Evolutionary conservation across 306 rosid species (phyloP).

Genomic region (Clitoria ternatea): DNA sequence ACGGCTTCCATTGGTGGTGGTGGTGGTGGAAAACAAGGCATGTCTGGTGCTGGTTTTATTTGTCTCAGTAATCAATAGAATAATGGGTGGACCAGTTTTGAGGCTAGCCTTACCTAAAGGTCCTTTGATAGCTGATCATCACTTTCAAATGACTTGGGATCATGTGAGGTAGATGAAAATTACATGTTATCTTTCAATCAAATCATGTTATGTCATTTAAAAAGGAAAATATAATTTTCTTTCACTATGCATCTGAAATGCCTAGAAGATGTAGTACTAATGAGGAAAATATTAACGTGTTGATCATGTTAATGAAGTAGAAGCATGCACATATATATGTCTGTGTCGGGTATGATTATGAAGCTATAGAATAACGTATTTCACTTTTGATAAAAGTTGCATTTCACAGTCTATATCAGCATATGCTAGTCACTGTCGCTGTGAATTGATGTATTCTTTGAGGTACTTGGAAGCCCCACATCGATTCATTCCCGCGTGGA

Average conservation of each 20-base stretch:
- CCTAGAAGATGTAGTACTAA: not conserved
- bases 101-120: not conserved
- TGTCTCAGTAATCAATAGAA: not conserved
- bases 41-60: conserved; percentile 3
- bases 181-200: too few relatives aligned
- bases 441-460: not conserved
- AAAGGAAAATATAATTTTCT: too few relatives aligned
- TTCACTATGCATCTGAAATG: not conserved
- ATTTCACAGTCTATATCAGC: not conserved
- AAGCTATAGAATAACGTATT: not conserved
- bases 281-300: not conserved
- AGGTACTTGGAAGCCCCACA: not conserved
- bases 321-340: not conserved
- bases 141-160: not conserved
- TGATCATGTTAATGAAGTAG: conserved; percentile 10
- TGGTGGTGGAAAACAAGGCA: conserved; percentile 5
- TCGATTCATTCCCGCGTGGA: not conserved
- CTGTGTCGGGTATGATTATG: conserved; percentile 2
- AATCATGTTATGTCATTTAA: too few relatives aligned
- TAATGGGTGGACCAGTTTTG: conserved; percentile 2
- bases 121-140: not conserved
- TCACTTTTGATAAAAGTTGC: not conserved
- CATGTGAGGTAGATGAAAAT: too few relatives aligned
- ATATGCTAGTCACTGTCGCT: not conserved
- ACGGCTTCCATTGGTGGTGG: conserved; percentile 5